A percentile compares a stretch with the other conserved stretches of the same genome.
These are phyloP conservation scores for Nannochloropsis granulata DNA, from an alignment of 108 stramenopile species.

Conservation along the genomic window DNA sequence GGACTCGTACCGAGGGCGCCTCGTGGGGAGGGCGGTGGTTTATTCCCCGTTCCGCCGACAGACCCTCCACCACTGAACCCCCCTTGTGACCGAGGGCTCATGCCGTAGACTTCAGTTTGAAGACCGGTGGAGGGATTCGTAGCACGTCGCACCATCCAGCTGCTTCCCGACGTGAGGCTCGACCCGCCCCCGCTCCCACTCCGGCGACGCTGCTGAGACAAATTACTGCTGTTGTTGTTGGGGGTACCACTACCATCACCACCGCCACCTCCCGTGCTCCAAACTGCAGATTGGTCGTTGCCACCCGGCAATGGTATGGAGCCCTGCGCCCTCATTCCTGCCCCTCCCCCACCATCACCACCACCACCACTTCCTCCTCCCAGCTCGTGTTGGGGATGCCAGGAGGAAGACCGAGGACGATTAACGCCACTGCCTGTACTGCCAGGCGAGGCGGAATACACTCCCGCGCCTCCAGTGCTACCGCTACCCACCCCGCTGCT, in stretches of 20 bases:
- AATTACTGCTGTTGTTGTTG: not conserved
- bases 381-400: not conserved
- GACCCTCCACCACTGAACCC: not conserved
- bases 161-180: not conserved
- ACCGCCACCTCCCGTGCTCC: not conserved
- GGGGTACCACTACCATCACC: not conserved
- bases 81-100: not conserved
- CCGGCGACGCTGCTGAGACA: not conserved
- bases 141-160: not conserved
- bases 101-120: not conserved
- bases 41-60: not conserved
- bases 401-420: not conserved
- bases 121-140: not conserved
- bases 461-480: not conserved
- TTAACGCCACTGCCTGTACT: not conserved
- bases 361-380: not conserved
- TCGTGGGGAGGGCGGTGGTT: not conserved
- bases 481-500: not conserved
- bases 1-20: not conserved
- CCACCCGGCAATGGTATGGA: not conserved
- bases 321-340: not conserved
- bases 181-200: not conserved
- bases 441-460: not conserved
- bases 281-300: not conserved
- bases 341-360: not conserved